Base-by-base conservation (phyloP, 495 filamentous ascomycete species). In the Xanthoparmelia taractica region DNA sequence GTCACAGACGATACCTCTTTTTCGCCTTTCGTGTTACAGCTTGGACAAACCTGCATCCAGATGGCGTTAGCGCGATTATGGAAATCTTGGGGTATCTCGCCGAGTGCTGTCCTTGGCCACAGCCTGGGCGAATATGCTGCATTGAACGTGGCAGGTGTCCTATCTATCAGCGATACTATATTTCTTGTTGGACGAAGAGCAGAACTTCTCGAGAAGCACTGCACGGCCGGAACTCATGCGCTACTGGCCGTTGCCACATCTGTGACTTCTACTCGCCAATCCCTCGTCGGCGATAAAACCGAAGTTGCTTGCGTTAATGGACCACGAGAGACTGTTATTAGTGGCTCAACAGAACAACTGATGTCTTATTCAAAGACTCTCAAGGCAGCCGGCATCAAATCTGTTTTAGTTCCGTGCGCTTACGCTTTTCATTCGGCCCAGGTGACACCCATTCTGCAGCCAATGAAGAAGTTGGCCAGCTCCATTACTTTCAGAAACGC, bases 51-150 rank as follows among this genome's bases (percentile, higher is more conserved):
- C 27, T 85, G 85, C 20, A 84, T 90, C 65, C 82, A 90, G 73
- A 87, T 90, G 76, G 87, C 88, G 4, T 78, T 90, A 31, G 84
- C 84, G 15, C 79, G 78, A 36, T 78, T 90, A 57, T 90, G 88
- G 87, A 69, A 61, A 29, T 84, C 85, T 8, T 89, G 86, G 83
- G 87, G 86, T 57, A 77, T 91, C 66, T 80, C 74, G 36, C 88
- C 88, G 18, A 77, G 77, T 64, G 84, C 79, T 31, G 86, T 90
- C 13, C 74, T 91, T 57, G 88, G 88, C 54, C 88, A 92, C 75
- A 90, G 87, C 70, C 61, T 80, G 13, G 88, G 88, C 57, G 89
- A 92, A 74, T 91, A 90, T 71, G 87, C 88, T 45, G 88, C 88
- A 34, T 77, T 91, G 8, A 78, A 89, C 65, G 80, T 84, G 34